phyloP scores from a whole-genome alignment of 371 early-diverging fungal species.

The Apophysomyces sp. region DNA sequence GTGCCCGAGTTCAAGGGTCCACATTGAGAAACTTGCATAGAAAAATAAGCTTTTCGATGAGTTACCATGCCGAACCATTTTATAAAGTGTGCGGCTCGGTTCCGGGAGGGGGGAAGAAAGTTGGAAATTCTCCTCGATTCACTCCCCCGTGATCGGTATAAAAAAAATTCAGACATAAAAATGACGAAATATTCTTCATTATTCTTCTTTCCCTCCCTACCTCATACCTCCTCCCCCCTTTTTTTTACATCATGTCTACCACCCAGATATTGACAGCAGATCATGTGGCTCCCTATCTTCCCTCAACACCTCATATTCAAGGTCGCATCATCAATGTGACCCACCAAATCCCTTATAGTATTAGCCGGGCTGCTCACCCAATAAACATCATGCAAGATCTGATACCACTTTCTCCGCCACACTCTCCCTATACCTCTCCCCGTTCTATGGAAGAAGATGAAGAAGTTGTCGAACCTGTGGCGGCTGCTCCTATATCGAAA shows the following conservation, averaged over 20 bases:
- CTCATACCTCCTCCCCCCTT: neutral
- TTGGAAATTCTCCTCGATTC: neutral
- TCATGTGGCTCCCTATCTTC: conserved; percentile 44
- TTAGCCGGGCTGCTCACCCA: conserved; percentile 26
- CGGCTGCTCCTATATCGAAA: conserved; percentile 36
- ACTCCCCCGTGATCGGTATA: no score
- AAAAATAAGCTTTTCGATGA: no score
- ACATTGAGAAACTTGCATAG: neutral
- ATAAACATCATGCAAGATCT: conserved; percentile 2
- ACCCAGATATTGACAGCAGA: conserved; percentile 34
- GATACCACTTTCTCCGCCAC: conserved; percentile 8
- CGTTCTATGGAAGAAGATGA: neutral
- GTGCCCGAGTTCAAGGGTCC: neutral
- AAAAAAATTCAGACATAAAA: no score
- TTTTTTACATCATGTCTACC: neutral
- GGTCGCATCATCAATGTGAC: conserved; percentile 63
- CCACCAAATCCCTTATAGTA: conserved; percentile 61
- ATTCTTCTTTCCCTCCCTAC: neutral
- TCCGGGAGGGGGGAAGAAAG: neutral
- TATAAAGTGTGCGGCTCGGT: neutral
- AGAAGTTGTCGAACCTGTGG: conserved; percentile 4
- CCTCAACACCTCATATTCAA: conserved; percentile 35
- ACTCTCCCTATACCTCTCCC: neutral
- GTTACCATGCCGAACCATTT: neutral
- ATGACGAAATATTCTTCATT: no score